These are phyloP conservation scores for Fraxinus americana DNA, from an alignment of 257 asterid species.

Conservation along the genomic window DNA sequence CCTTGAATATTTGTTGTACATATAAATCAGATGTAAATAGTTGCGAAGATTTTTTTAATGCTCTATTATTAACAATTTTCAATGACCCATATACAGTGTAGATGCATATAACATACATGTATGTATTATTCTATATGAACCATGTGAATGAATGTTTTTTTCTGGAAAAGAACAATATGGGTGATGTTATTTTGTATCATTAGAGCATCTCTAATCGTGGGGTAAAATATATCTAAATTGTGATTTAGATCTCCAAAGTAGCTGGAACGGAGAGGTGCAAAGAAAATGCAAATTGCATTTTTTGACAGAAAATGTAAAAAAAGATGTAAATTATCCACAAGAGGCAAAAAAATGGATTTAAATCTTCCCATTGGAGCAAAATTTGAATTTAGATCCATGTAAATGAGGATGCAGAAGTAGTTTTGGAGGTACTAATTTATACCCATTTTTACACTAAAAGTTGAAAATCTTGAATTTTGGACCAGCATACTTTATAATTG, in stretches of 20 bases:
- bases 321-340: no score
- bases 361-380: no score
- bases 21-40: background rate
- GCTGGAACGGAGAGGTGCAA: no score
- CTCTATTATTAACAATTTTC: background rate
- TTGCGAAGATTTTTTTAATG: background rate
- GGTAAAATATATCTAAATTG: no score
- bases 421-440: no score
- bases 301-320: no score
- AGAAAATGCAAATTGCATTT: no score
- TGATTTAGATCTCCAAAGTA: no score
- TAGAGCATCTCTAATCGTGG: background rate
- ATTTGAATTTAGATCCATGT: no score
- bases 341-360: no score
- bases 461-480: slow-evolving; percentile 7
- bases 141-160: background rate
- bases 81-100: background rate
- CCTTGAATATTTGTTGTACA: background rate
- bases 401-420: no score
- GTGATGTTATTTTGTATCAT: background rate
- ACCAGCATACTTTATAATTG: background rate
- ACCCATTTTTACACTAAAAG: background rate
- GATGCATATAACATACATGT: background rate
- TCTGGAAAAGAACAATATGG: background rate
- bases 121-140: background rate